Evolutionary conservation across 768 basidiomycete species (phyloP), one percentile per base, ranked within the genome.

Genomic region (Crucibulum laeve): DNA sequence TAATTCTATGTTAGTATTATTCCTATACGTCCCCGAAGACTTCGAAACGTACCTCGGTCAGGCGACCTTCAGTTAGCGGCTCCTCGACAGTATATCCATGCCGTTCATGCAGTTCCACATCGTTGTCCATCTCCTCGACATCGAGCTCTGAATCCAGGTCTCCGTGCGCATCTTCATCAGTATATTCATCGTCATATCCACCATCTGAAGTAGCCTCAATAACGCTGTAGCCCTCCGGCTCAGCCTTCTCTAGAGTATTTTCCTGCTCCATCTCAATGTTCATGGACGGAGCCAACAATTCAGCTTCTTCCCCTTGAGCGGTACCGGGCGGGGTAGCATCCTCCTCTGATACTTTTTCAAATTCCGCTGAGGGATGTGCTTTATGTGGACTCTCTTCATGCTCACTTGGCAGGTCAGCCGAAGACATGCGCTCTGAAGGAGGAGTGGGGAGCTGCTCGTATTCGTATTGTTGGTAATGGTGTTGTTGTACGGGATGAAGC

Each of bases 51-150:
- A 70, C 69, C 60, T 54, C 60, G 10, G 58, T 63, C 14, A 45
- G 40, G 18, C 60, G 49, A 11, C 53, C 62, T 33, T 68, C 64
- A 1, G 54, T 58, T 23, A 50, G 30, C 6, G 58, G 49, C 51
- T 68, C 70, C 44, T 69, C 67, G 8, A 69, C 56, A 32, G 48
- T 42, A 46, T 61, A 61, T 36, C 36, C 38, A n/a, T 44, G 34
- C 17, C 47, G 37, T 7, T 35, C 48, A 19, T 53, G 48, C n/a
- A 42, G 43, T 23, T 53, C 46, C 34, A 51, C 47, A 32, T 51
- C 52, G 24, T 46, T 43, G n/a, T 48, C 45, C 3, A 48, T 44
- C 24, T 47, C 43, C 44, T 14, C 46, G 25, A 25, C 43, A 25
- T 54, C 46, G n/a, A 53, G 48, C 15, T 51, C 52, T 22, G 48